Base-by-base conservation (phyloP, 495 filamentous ascomycete species). In the Daldinia concentrica region DNA sequence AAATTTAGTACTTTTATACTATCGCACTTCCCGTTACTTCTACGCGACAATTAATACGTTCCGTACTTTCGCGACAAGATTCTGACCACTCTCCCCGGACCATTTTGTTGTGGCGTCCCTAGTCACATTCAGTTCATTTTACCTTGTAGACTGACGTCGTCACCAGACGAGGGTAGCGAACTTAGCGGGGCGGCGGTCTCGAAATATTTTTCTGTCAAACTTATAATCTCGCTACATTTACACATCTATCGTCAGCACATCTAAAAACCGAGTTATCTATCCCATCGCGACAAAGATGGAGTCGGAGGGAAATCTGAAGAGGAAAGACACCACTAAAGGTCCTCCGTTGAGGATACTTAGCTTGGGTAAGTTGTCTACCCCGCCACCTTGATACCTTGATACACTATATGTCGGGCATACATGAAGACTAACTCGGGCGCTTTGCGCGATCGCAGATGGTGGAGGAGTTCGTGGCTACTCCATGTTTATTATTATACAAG, bases 391-490 rank as follows among this genome's bases (percentile, higher is more conserved):
- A 27, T 62, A 36, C 45, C 3, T 26, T 27, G 26, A 27, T 27
- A 27, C 6, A n/a, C 12, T 45, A 6, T 9, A 30, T 11, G 1
- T 54, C 50, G 4, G 12, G 27, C 14, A 30, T 54, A 54, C 15
- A 17, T 9, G 50, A 30, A 37, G 14, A n/a, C 74, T 77, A 68
- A 74, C 43, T 43, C 51, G 27, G 54, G 39, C 32, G 48, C 37
- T 58, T 36, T 58, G 41, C 50, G 56, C 29, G 54, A 1, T 60
- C 50, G 57, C 75, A 97, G 95, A 98, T 86, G 95, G 95, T 76
- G 95, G 95, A 71, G 95, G 95, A 68, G 94, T 99, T 58, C 89
- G 96, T 69, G 95, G 95, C 43, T 99, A 97, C 83, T 98, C 94
- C 56, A 97, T 97, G 87, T 90, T 97, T 76, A 92, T 97, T 68